phyloP scores from a whole-genome alignment of 345 rosid species.

The Rubroshorea leprosula region DNA sequence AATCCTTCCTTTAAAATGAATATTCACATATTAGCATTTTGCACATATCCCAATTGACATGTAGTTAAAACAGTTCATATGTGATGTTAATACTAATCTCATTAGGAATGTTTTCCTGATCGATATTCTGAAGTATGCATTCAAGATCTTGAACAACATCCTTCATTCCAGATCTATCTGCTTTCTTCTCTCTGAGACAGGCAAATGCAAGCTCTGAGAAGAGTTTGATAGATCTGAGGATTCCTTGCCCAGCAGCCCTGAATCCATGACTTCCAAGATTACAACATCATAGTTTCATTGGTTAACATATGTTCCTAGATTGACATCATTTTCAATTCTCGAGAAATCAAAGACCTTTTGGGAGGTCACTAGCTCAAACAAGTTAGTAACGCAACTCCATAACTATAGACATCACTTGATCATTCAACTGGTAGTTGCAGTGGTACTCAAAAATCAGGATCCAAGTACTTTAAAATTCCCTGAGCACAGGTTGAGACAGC shows the following conservation, averaged over 20 bases:
- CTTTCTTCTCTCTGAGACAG: conserved; percentile 44
- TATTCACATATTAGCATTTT: no score
- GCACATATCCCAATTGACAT: no score
- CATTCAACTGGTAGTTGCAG: conserved; percentile 48
- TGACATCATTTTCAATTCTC: conserved; percentile 41
- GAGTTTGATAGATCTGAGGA: conserved; percentile 21
- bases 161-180: conserved; percentile 46
- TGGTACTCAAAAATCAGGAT: conserved; percentile 61
- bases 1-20: conserved; percentile 21
- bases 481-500: conserved; percentile 65
- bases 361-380: conserved; percentile 51
- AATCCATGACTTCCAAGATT: conserved; percentile 40
- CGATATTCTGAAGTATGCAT: conserved; percentile 23
- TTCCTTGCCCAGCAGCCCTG: conserved; percentile 24
- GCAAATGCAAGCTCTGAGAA: conserved; percentile 41
- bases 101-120: conserved; percentile 11
- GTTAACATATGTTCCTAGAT: conserved; percentile 37
- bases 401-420: conserved; percentile 63
- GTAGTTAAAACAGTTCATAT: neutral
- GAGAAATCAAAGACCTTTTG: conserved; percentile 49
- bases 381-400: conserved; percentile 50
- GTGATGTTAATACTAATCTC: conserved; percentile 10
- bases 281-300: conserved; percentile 28
- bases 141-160: conserved; percentile 45
- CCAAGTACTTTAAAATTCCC: conserved; percentile 58